These are phyloP conservation scores for Globisporangium carolinianum DNA, from an alignment of 352 stramenopile species.

Conservation along the genomic window DNA sequence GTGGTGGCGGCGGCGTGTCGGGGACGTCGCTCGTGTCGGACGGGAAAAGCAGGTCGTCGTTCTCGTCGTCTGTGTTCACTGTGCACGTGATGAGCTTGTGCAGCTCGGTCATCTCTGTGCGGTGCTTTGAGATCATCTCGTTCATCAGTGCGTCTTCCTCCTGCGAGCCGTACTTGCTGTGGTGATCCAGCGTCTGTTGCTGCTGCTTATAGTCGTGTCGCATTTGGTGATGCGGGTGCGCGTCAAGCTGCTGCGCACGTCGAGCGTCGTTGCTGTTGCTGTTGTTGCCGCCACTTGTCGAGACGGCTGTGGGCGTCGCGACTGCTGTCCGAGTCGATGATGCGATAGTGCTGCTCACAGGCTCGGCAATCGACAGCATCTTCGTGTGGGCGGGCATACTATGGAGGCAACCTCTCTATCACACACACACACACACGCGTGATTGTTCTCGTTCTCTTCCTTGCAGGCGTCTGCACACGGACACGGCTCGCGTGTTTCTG, in stretches of 20 bases:
- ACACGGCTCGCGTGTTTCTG: conserved; percentile 2
- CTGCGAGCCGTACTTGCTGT: conserved; percentile 7
- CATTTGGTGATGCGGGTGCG: too few species aligned
- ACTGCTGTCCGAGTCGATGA: background rate
- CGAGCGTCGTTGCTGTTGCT: background rate
- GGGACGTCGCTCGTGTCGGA: conserved; percentile 8
- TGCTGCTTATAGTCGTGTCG: background rate
- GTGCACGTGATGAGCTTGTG: conserved; percentile 37
- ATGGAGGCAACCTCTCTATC: background rate
- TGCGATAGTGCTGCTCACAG: conserved; percentile 1
- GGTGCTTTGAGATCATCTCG: conserved; percentile 47
- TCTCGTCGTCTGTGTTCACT: conserved; percentile 12
- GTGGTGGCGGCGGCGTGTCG: conserved; percentile 17
- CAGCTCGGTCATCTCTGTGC: conserved; percentile 41
- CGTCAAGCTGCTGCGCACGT: too few species aligned
- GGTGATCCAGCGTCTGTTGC: background rate
- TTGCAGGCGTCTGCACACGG: too few species aligned
- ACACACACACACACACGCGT: background rate
- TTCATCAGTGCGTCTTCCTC: conserved; percentile 45
- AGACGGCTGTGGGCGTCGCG: background rate
- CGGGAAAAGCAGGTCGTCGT: conserved; percentile 13
- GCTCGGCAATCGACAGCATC: conserved; percentile 2
- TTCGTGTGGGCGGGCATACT: conserved; percentile 7
- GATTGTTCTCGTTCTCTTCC: too few species aligned
- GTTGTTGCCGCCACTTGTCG: background rate